A percentile compares a stretch with the other conserved stretches of the same genome.
phyloP scores from a whole-genome alignment of 2,329 filamentous ascomycete genomes.

The Monosporascus sp. region DNA sequence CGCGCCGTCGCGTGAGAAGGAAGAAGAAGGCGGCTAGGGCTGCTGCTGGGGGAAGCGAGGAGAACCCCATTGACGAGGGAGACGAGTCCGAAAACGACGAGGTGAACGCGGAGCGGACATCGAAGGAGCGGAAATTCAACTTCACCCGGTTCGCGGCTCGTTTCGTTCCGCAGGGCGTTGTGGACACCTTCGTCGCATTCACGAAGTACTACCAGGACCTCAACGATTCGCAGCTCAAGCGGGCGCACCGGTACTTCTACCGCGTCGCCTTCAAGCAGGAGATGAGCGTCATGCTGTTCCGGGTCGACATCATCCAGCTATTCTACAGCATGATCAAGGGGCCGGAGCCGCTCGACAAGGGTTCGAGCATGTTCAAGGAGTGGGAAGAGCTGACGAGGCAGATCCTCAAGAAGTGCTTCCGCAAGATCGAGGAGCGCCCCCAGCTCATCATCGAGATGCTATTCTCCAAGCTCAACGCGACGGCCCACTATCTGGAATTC shows the following conservation, averaged over 20 bases:
- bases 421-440: conserved; percentile 79
- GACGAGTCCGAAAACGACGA: conserved; percentile 71
- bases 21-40: conserved; percentile 67
- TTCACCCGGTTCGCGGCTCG: conserved; percentile 77
- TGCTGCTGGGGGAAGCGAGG: conserved; percentile 36
- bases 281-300: conserved; percentile 79
- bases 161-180: conserved; percentile 77
- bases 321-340: conserved; percentile 92
- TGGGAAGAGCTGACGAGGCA: conserved; percentile 89
- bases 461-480: conserved; percentile 85
- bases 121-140: conserved; percentile 87
- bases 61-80: conserved; percentile 51
- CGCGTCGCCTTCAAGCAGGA: conserved; percentile 93
- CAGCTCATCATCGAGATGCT: conserved; percentile 86
- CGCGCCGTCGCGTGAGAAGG: conserved; percentile 64
- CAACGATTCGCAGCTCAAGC: conserved; percentile 74
- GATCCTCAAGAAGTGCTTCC: conserved; percentile 73
- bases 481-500: conserved; percentile 82
- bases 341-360: conserved; percentile 66
- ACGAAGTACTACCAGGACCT: conserved; percentile 77
- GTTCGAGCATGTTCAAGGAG: conserved; percentile 67
- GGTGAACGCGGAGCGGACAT: conserved; percentile 61
- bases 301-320: conserved; percentile 83
- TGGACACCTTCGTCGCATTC: conserved; percentile 84
- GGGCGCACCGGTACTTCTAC: conserved; percentile 90